phyloP scores from a whole-genome alignment of 495 filamentous ascomycete species.

The Clavariopsis aquatica region DNA sequence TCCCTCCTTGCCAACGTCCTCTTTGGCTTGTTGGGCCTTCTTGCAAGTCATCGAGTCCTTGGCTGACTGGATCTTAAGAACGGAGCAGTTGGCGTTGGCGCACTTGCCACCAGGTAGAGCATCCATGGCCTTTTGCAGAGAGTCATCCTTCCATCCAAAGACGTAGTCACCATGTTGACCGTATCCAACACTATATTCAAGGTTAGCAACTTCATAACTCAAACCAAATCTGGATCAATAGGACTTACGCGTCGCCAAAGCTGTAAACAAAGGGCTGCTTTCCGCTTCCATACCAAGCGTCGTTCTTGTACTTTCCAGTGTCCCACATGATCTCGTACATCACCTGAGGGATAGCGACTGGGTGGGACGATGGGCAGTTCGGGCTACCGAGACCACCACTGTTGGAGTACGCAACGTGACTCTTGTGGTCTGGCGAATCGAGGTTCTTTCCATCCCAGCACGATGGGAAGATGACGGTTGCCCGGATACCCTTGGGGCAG shows the following conservation, averaged over 20 bases:
- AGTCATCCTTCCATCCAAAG: slow-evolving; percentile 36
- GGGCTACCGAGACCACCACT: slow-evolving; percentile 25
- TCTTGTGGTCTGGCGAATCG: slow-evolving; percentile 35
- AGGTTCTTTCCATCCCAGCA: slow-evolving; percentile 38
- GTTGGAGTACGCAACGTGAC: slow-evolving; percentile 33
- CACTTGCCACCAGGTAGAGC: slow-evolving; percentile 31
- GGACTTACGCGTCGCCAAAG: slow-evolving; percentile 46
- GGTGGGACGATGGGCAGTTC: slow-evolving; percentile 28
- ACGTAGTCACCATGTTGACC: slow-evolving; percentile 35
- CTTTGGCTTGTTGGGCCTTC: slow-evolving; percentile 26
- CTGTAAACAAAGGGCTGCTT: slow-evolving; percentile 38
- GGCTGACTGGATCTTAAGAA: slow-evolving; percentile 34
- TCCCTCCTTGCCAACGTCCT: slow-evolving; percentile 21
- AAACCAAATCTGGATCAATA: neutral
- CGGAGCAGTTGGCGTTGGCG: slow-evolving; percentile 35
- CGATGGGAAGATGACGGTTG: slow-evolving; percentile 34
- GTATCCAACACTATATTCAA: slow-evolving; percentile 12
- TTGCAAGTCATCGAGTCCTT: slow-evolving; percentile 25
- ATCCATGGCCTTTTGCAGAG: slow-evolving; percentile 37
- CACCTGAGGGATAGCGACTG: slow-evolving; percentile 33
- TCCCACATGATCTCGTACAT: slow-evolving; percentile 39
- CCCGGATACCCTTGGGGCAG: slow-evolving; percentile 50
- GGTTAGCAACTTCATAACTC: slow-evolving; percentile 3
- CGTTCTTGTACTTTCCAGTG: slow-evolving; percentile 33
- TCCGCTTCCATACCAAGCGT: slow-evolving; percentile 23